A percentile compares a stretch with the other conserved stretches of the same genome.
Evolutionary conservation across 75 land plant genomes (phyloP).

Genomic region (Isoetes taiwanensis): DNA sequence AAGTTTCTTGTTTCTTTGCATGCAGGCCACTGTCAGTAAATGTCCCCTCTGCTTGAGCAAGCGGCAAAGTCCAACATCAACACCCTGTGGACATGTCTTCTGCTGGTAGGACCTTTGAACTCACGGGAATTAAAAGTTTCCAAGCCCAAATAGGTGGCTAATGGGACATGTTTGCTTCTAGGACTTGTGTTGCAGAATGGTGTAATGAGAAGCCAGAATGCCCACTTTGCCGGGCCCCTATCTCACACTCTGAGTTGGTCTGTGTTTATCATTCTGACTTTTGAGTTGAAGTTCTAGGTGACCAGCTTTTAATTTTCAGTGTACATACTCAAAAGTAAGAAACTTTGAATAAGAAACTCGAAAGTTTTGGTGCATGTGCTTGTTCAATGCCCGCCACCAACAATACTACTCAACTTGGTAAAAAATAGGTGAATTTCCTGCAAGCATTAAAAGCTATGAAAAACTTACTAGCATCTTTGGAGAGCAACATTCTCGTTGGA

Average conservation of each 20-base stretch:
- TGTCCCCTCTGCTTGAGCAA: constrained; percentile 90
- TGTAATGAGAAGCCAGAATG: constrained; percentile 99
- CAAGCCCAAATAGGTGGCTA: background rate
- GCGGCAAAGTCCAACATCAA: constrained; percentile 87
- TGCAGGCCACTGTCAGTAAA: constrained; percentile 43
- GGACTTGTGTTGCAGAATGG: constrained; percentile 97
- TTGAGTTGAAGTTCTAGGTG: constrained; percentile 19
- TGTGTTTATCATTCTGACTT: constrained; percentile 91
- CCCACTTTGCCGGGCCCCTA: constrained; percentile 85
- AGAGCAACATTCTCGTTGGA: too few species aligned
- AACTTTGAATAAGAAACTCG: too few species aligned
- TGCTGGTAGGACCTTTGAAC: constrained; percentile 55
- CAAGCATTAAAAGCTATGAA: too few species aligned
- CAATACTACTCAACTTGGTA: too few species aligned
- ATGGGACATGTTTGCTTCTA: constrained; percentile 9
- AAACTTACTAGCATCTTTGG: too few species aligned
- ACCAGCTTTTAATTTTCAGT: too few species aligned
- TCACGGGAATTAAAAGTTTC: background rate
- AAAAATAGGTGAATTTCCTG: too few species aligned
- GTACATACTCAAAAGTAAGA: too few species aligned
- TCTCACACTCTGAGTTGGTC: constrained; percentile 73
- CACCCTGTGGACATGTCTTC: constrained; percentile 97
- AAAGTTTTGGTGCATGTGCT: too few species aligned
- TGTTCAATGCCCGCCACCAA: too few species aligned
- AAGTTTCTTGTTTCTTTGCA: constrained; percentile 8